Evolutionary conservation across 1,139 yeast species (phyloP), one percentile per base, ranked within the genome.

Genomic region (Blastobotrys petasosporus): DNA sequence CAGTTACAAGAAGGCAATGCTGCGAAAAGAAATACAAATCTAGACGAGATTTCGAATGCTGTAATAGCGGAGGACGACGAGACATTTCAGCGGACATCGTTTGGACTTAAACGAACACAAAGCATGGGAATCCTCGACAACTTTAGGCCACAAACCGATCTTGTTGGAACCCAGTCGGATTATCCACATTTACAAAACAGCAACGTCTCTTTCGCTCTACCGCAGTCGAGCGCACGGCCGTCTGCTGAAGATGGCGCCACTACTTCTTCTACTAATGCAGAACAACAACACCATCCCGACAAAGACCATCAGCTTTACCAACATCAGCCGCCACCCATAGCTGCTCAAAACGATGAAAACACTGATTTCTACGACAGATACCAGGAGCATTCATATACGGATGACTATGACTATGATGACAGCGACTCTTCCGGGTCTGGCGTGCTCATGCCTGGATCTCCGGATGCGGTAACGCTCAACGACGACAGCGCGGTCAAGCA

Each of bases 401-500:
- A 29, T 16, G 39, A 41, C 36, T 28, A 34, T 20, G 42, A 41
- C 20, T 15, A 45, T 23, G 34, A 32, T 20, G 32, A 28, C 17
- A 29, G 28, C 39, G 33, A 10, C 12, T 37, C 34, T 10, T 16
- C 40, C 1, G 32, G 33, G 4, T 31, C 40, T 12, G 34, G 44
- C 2, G 37, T 46, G 13, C 43, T 53, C 4, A 42, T 45, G 29
- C 57, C 62, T 7, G 58, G 61, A 11, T 51, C 61, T 15, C 70
- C 75, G 1, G 70, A 65, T 30, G 60, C 68, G 4, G 64, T 67
- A 9, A 68, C 62, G 42, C 64, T 66, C 23, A 58, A 85, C 58
- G 98, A 92, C 65, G 98, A 92, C 66, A 78, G 81, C 28, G 94
- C 85, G 57, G 74, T 90, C 33, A 77, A 77, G 45, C 77, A 78